A percentile compares a stretch with the other conserved stretches of the same genome.
Evolutionary conservation across 768 basidiomycete genomes (phyloP).

Genomic region (Suillus subalutaceus): DNA sequence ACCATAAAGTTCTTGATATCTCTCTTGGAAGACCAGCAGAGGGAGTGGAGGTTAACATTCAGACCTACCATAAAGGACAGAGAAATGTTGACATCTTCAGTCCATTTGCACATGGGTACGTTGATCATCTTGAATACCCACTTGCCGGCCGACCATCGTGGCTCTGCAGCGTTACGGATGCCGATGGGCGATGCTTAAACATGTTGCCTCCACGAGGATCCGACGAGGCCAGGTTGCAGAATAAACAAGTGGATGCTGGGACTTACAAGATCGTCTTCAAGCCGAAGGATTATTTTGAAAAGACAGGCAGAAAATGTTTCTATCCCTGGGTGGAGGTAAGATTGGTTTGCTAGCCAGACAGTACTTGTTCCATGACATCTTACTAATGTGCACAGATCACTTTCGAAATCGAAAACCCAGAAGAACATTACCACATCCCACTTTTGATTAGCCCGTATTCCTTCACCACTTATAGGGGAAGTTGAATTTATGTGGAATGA

Average conservation of each 20-base stretch:
- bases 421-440: slow-evolving; percentile 90
- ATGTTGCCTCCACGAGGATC: slow-evolving; percentile 64
- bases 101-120: slow-evolving; percentile 64
- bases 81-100: slow-evolving; percentile 49
- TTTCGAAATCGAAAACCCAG: slow-evolving; percentile 70
- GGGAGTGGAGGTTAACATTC: slow-evolving; percentile 66
- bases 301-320: slow-evolving; percentile 65
- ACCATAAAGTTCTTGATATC: slow-evolving; percentile 75
- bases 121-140: slow-evolving; percentile 2
- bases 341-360: not conserved
- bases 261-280: slow-evolving; percentile 87
- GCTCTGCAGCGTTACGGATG: slow-evolving; percentile 65
- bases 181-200: slow-evolving; percentile 80
- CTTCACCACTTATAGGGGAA: slow-evolving; percentile 93
- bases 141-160: not conserved
- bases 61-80: slow-evolving; percentile 44
- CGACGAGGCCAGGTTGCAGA: slow-evolving; percentile 42
- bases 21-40: slow-evolving; percentile 81
- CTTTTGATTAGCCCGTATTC: slow-evolving; percentile 91
- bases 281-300: slow-evolving; percentile 81
- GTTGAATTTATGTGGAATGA: slow-evolving; percentile 42
- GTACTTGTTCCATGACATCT: not conserved
- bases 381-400: slow-evolving; percentile 57
- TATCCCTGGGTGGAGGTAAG: slow-evolving; percentile 90
- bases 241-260: slow-evolving; percentile 47